Evolutionary conservation across 768 basidiomycete genomes (phyloP).

Genomic region (Dacryopinax primogenitus): DNA sequence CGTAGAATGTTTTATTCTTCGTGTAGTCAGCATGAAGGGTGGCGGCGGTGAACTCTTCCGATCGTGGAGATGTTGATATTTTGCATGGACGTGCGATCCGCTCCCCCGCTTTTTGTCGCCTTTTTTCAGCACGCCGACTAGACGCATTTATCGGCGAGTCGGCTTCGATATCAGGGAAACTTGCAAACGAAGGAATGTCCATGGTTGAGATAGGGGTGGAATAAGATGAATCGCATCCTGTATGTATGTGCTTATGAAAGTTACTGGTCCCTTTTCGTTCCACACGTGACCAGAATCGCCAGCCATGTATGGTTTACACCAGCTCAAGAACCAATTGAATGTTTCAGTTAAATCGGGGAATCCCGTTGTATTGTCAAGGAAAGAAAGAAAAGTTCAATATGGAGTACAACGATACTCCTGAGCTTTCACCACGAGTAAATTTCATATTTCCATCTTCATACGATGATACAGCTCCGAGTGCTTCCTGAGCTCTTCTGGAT

Average conservation of each 20-base stretch:
- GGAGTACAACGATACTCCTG: too few relatives aligned
- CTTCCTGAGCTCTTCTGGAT: slow-evolving; percentile 32
- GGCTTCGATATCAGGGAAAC: neutral
- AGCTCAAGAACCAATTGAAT: too few relatives aligned
- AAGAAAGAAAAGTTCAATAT: too few relatives aligned
- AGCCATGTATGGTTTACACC: too few relatives aligned
- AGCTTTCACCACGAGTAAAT: too few relatives aligned
- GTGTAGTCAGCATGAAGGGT: neutral
- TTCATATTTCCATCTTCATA: slow-evolving; percentile 26
- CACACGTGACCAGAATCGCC: too few relatives aligned
- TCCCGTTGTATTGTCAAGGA: too few relatives aligned
- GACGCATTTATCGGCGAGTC: neutral
- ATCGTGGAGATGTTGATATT: neutral
- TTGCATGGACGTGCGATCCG: neutral
- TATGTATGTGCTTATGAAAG: too few relatives aligned
- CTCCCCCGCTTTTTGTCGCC: neutral
- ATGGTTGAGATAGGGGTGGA: neutral
- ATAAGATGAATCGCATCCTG: too few relatives aligned
- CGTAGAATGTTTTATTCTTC: neutral
- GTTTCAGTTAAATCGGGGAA: too few relatives aligned
- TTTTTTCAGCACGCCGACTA: neutral
- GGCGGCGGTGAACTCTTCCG: neutral
- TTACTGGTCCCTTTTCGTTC: too few relatives aligned
- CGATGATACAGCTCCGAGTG: slow-evolving; percentile 31
- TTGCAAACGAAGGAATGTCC: neutral